A percentile compares a stretch with the other conserved stretches of the same genome.
Conservation (phyloP, 768 basidiomycete species). For the Trametes punicea region DNA sequence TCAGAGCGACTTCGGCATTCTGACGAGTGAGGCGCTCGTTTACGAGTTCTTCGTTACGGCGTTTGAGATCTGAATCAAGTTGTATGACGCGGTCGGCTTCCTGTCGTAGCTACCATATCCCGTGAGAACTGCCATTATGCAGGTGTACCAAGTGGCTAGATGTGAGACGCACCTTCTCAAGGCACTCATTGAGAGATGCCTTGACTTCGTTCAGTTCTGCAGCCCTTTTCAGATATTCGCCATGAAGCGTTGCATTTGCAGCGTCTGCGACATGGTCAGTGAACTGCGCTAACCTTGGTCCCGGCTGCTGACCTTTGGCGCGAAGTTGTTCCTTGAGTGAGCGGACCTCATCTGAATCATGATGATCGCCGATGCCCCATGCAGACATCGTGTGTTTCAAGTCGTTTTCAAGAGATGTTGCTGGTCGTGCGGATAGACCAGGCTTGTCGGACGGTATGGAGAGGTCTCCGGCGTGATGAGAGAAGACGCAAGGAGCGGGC, state of each 20-base stretch:
- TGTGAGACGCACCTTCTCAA: conserved; percentile 33
- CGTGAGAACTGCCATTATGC: conserved; percentile 2
- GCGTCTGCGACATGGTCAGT: conserved; percentile 30
- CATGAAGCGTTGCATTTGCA: conserved; percentile 33
- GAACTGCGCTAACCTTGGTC: background rate
- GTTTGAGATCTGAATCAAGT: conserved; percentile 49
- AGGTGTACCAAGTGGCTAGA: background rate
- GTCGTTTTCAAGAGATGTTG: background rate
- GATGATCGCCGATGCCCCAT: conserved; percentile 37
- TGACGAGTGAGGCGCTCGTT: conserved; percentile 50
- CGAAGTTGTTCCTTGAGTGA: conserved; percentile 36
- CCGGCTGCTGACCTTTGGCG: conserved; percentile 31
- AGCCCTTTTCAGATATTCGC: conserved; percentile 35
- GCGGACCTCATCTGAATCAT: conserved; percentile 37
- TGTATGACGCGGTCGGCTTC: conserved; percentile 55
- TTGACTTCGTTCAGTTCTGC: conserved; percentile 35
- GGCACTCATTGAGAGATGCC: conserved; percentile 33
- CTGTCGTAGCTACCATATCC: conserved; percentile 43
- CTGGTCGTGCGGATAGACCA: background rate
- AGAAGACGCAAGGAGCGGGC: conserved; percentile 8
- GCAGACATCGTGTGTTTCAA: conserved; percentile 33
- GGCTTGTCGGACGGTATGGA: background rate
- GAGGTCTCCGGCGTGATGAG: background rate
- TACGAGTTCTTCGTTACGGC: conserved; percentile 52
- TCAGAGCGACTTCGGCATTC: conserved; percentile 51